Evolutionary conservation across 495 filamentous ascomycete species (phyloP), one percentile per base, ranked within the genome.

Genomic region (Melanomma pulvis-pyrius): DNA sequence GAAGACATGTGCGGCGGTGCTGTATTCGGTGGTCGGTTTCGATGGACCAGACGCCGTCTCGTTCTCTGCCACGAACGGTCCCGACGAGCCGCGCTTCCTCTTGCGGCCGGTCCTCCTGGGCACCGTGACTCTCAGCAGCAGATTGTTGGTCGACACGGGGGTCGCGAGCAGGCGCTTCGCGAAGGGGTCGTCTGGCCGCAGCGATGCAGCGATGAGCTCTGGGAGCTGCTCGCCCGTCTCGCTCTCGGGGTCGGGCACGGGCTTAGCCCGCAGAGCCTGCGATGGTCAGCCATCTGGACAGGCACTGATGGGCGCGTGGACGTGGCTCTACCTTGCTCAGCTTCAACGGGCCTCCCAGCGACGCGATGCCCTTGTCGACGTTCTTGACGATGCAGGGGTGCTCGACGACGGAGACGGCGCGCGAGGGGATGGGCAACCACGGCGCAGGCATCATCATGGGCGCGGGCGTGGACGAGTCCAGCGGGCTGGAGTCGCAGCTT

Each of bases 21-120:
- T 59, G 39, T 56, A 58, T 25, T 30, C 49, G 22, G 9, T 63
- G 29, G 53, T 46, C 13, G 53, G 15, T 22, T 21, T 32, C 15
- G 51, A 55, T 24, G 51, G 8, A 21, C 24, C 13, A 17, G 51
- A 17, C 34, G 58, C 52, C 39, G 48, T 36, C 24, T 72, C 63
- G 32, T 71, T 67, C 22, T 72, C 72, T 15, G 75, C 72, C 6
- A 70, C 67, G 70, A 88, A 96, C 1, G 88, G 88, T 30, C 82
- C 89, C 61, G 85, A 69, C 8, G 86, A 87, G 7, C 90, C 91
- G 50, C 86, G 80, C 76, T 91, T 94, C 30, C 92, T 84, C 74
- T 90, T 97, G 48, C 92, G 84, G 2, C 92, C 92, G 6, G 91
- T 96, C 48, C 90, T 80, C 75, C 90, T 93, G 0, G 96, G 96